Evolutionary conservation across 371 early-diverging fungal species (phyloP), one percentile per base, ranked within the genome.

Genomic region (Funneliformis caledonium): DNA sequence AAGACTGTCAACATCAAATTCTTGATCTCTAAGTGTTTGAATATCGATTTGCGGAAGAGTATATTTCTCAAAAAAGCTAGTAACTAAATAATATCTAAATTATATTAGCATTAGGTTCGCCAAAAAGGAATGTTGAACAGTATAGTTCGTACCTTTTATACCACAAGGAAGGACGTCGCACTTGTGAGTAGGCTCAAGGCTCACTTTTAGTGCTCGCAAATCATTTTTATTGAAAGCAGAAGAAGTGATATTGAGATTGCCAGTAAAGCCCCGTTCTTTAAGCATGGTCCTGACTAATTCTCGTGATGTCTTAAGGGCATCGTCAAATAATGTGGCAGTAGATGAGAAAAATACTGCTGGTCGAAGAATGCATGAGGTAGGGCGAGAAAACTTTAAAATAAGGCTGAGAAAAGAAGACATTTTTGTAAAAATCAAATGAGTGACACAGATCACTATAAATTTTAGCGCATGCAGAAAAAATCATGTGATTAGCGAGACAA

Each of bases 81-180:
- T 43, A 11, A 64, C 65, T 76, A 45, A 48, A 76, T 45, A 64
- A 76, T 60, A 45, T 62, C 22, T 76, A 76, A 76, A 62, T 76
- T n/a, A n/a, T 43, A 64, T 76, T 22, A 76, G 77, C 3, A 76
- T 76, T 64, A 64, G 45, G 64, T 76, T 76, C 45, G 50, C 65
- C 45, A 73, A 56, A 76, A 75, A 33, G n/a, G 45, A 76, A 43
- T 76, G 64, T 45, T 76, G 65, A 76, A 76, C 22, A 64, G 50
- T 31, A 48, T 76, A 76, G 9, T 65, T 76, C 26, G 19, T 64
- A 76, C 64, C 62, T 75, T 75, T 19, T 72, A 72, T 33, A 60
- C 7, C 59, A 33, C 22, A 31, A 61, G 76, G 76, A 4, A 75
- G 33, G 43, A 75, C 22, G 1, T 33, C 62, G 31, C 4, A 37